A percentile compares a stretch with the other conserved stretches of the same genome.
Conservation (phyloP, 148 eudicot genomes). For the Vaccinium vitisidaea region DNA sequence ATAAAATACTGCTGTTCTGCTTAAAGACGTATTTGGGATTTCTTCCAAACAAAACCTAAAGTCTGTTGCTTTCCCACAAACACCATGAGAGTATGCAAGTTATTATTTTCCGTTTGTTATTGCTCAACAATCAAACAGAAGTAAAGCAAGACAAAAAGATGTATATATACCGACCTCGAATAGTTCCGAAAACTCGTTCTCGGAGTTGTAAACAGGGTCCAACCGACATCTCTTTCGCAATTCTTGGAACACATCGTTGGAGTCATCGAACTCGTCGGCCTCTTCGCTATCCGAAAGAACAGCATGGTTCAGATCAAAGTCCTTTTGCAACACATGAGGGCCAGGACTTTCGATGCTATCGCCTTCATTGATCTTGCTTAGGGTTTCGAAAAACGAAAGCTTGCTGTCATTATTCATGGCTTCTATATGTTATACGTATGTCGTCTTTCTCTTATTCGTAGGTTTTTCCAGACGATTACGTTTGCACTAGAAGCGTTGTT, state of each 20-base stretch:
- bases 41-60: background rate
- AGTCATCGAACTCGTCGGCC: background rate
- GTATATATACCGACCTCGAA: background rate
- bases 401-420: background rate
- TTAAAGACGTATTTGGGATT: background rate
- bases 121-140: background rate
- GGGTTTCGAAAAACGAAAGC: background rate
- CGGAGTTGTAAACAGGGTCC: background rate
- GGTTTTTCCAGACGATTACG: no score
- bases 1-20: background rate
- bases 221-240: background rate
- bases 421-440: background rate
- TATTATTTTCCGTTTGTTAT: background rate
- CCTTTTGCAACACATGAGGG: background rate
- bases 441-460: background rate
- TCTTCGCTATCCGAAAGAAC: background rate
- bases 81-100: no score
- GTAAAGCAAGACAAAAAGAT: background rate
- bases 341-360: background rate
- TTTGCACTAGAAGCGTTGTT: no score
- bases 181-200: background rate
- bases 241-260: background rate
- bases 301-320: background rate
- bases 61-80: background rate
- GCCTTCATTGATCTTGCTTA: background rate